Evolutionary conservation across 768 basidiomycete species (phyloP).

Genomic region (Termitomyces sp.): DNA sequence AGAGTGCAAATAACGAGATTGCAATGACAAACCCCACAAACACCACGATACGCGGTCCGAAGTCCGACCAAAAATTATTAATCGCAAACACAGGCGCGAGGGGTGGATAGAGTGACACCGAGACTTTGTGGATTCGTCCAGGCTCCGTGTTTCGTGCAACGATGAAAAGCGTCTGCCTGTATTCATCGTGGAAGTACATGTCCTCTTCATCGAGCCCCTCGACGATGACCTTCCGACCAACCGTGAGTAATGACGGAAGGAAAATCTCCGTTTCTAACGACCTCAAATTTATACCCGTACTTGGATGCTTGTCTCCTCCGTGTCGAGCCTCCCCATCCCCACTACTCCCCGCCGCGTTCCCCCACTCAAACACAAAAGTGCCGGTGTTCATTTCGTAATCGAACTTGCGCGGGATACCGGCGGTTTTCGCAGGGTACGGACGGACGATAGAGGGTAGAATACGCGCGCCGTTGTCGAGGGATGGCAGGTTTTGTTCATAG

Average conservation of each 20-base stretch:
- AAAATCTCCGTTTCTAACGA: slow-evolving; percentile 82
- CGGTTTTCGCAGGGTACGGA: slow-evolving; percentile 87
- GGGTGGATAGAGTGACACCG: slow-evolving; percentile 52
- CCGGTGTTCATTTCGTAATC: slow-evolving; percentile 78
- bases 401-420: slow-evolving; percentile 72
- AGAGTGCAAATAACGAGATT: slow-evolving; percentile 8
- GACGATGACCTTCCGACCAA: slow-evolving; percentile 52
- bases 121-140: slow-evolving; percentile 42
- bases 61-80: slow-evolving; percentile 66
- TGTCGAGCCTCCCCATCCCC: neutral
- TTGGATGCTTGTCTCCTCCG: neutral
- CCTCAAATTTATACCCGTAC: neutral
- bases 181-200: slow-evolving; percentile 52
- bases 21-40: slow-evolving; percentile 15
- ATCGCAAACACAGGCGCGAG: slow-evolving; percentile 43
- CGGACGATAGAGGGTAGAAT: slow-evolving; percentile 77
- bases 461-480: slow-evolving; percentile 78
- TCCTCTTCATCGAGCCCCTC: slow-evolving; percentile 48
- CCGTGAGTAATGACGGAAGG: slow-evolving; percentile 58
- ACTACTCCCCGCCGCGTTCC: slow-evolving; percentile 28
- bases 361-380: slow-evolving; percentile 62
- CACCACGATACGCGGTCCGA: slow-evolving; percentile 21
- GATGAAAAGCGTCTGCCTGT: slow-evolving; percentile 71
- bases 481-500: slow-evolving; percentile 55
- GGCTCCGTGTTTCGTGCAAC: slow-evolving; percentile 37